Evolutionary conservation across 768 basidiomycete species (phyloP).

Genomic region (Fistulinella prunicolor): DNA sequence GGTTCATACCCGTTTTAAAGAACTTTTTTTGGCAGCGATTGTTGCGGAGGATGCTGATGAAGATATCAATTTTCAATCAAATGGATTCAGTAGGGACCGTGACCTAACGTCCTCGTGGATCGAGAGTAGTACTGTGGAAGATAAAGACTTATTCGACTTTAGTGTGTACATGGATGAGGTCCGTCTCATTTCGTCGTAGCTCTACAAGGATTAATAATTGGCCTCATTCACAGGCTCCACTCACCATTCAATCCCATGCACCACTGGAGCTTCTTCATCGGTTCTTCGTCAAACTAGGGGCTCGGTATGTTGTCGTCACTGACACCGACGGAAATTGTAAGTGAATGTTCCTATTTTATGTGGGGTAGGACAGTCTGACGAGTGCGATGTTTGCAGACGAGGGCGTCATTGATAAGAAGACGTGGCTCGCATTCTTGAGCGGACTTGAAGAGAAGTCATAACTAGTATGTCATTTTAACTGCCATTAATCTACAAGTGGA

Average conservation of each 20-base stretch:
- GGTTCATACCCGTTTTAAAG: neutral
- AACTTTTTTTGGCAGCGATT: conserved; percentile 49
- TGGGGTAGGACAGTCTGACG: neutral
- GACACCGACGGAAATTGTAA: conserved; percentile 81
- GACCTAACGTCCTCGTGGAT: conserved; percentile 53
- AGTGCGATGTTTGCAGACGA: conserved; percentile 49
- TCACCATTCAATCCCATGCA: conserved; percentile 79
- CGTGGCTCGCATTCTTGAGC: conserved; percentile 84
- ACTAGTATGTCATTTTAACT: neutral
- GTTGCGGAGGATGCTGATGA: conserved; percentile 73
- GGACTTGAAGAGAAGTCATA: conserved; percentile 61
- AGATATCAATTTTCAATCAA: conserved; percentile 60
- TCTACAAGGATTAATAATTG: neutral
- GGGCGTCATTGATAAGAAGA: conserved; percentile 92
- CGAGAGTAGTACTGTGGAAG: conserved; percentile 31
- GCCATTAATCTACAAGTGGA: neutral
- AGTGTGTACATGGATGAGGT: conserved; percentile 91
- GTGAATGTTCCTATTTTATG: conserved; percentile 27
- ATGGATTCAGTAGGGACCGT: conserved; percentile 37
- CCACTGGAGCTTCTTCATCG: conserved; percentile 92
- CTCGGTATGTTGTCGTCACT: conserved; percentile 82
- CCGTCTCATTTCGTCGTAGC: conserved; percentile 4
- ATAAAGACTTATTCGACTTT: conserved; percentile 69
- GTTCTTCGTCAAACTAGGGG: conserved; percentile 91
- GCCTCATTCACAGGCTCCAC: conserved; percentile 60